These are phyloP conservation scores for Forsythia viridissima DNA, from an alignment of 257 asterid species.

Conservation along the genomic window DNA sequence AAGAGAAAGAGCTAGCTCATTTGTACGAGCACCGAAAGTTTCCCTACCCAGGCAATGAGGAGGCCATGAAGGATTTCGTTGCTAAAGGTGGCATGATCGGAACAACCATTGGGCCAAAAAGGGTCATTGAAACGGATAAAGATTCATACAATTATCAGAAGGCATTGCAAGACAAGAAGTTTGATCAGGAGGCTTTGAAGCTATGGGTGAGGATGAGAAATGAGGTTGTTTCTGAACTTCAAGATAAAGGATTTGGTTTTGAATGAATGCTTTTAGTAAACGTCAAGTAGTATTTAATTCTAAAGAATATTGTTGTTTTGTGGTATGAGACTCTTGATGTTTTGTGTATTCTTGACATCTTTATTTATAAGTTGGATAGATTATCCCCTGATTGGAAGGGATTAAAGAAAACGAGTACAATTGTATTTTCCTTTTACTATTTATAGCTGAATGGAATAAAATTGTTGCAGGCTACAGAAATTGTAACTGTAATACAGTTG, in stretches of 20 bases:
- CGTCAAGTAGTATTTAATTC: not conserved
- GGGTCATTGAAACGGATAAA: conserved; percentile 60
- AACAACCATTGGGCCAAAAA: conserved; percentile 88
- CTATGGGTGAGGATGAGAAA: conserved; percentile 89
- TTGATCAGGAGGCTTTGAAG: conserved; percentile 85
- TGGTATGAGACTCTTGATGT: not conserved
- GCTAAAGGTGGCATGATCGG: conserved; percentile 96
- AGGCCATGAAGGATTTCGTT: conserved; percentile 91
- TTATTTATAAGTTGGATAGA: no score
- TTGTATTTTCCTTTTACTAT: no score
- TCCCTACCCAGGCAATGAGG: conserved; percentile 90
- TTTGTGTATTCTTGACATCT: not conserved
- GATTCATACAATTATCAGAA: conserved; percentile 68
- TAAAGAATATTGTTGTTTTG: not conserved
- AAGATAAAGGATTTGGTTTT: conserved; percentile 71
- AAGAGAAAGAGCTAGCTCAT: conserved; percentile 82
- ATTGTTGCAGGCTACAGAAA: no score
- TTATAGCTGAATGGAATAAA: no score
- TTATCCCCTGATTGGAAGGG: no score
- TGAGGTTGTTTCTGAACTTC: conserved; percentile 74
- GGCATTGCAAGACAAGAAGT: conserved; percentile 80
- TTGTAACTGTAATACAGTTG: no score
- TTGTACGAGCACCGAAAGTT: conserved; percentile 74
- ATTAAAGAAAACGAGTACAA: no score
- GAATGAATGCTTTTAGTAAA: conserved; percentile 32